Evolutionary conservation across 2,329 filamentous ascomycete species (phyloP).

Genomic region (Pseudocercospora musae): DNA sequence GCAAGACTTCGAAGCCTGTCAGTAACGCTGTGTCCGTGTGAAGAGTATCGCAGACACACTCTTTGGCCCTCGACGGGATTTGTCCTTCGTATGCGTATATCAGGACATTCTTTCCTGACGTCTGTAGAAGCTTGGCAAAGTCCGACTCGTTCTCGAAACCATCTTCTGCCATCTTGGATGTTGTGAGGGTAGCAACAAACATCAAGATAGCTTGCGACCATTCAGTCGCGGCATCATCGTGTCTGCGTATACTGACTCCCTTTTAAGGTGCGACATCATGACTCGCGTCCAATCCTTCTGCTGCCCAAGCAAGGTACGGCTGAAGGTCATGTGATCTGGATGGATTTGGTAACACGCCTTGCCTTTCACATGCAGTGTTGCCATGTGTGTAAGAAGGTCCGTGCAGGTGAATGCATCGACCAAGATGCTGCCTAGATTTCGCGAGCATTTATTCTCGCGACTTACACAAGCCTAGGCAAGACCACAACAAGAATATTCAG

Average conservation of each 20-base stretch:
- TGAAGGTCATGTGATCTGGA: background rate
- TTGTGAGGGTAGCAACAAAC: background rate
- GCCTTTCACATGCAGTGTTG: background rate
- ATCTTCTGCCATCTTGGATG: constrained; percentile 21
- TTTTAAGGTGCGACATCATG: background rate
- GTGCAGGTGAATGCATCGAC: background rate
- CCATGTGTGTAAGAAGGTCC: background rate
- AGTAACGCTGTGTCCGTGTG: background rate
- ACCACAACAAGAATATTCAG: too few species aligned
- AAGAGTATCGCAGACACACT: constrained; percentile 20
- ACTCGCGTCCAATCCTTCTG: background rate
- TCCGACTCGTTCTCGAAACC: constrained; percentile 33
- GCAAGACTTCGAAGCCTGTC: constrained; percentile 25
- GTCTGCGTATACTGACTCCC: background rate
- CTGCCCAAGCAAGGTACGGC: background rate
- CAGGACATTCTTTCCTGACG: constrained; percentile 34
- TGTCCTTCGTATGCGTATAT: constrained; percentile 33
- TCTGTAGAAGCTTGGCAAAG: constrained; percentile 30
- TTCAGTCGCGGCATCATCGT: background rate
- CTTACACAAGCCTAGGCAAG: too few species aligned
- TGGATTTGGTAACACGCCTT: background rate
- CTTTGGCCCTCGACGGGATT: constrained; percentile 26
- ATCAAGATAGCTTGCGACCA: background rate
- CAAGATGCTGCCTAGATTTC: background rate
- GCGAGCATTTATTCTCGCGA: background rate